A percentile compares a stretch with the other conserved stretches of the same genome.
These are phyloP conservation scores for Russula griseocarnosa DNA, from an alignment of 768 basidiomycete genomes.

Conservation along the genomic window DNA sequence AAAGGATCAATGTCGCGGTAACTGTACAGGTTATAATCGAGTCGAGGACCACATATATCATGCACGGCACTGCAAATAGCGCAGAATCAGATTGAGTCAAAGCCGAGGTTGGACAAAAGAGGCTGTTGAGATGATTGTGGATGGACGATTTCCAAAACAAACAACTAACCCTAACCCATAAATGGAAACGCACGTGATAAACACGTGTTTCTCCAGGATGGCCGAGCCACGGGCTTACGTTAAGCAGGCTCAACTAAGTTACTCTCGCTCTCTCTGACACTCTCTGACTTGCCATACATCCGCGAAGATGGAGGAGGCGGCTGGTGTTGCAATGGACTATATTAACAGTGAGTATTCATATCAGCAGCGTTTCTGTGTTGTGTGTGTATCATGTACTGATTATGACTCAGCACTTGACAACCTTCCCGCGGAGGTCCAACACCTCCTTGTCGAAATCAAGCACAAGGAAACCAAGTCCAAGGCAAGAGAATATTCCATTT, in stretches of 20 bases:
- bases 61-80: conserved; percentile 12
- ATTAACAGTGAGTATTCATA: conserved; percentile 41
- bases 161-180: too few species aligned
- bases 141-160: too few species aligned
- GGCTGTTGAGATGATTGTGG: too few species aligned
- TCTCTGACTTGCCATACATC: conserved; percentile 4
- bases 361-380: not conserved
- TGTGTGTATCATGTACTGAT: not conserved
- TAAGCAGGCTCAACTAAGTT: too few species aligned
- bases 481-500: conserved; percentile 33
- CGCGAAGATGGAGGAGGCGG: conserved; percentile 44
- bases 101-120: not conserved
- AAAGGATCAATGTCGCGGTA: conserved; percentile 32
- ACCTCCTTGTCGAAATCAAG: conserved; percentile 47
- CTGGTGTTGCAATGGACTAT: conserved; percentile 47
- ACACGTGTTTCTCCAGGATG: too few species aligned
- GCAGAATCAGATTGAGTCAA: not conserved
- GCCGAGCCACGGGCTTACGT: too few species aligned
- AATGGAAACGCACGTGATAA: too few species aligned
- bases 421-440: conserved; percentile 47
- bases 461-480: conserved; percentile 44
- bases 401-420: conserved; percentile 44
- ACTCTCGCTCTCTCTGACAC: not conserved
- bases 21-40: conserved; percentile 28
- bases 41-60: conserved; percentile 22